Base-by-base conservation (phyloP, 768 basidiomycete genomes). In the Scleroderma bovista region DNA sequence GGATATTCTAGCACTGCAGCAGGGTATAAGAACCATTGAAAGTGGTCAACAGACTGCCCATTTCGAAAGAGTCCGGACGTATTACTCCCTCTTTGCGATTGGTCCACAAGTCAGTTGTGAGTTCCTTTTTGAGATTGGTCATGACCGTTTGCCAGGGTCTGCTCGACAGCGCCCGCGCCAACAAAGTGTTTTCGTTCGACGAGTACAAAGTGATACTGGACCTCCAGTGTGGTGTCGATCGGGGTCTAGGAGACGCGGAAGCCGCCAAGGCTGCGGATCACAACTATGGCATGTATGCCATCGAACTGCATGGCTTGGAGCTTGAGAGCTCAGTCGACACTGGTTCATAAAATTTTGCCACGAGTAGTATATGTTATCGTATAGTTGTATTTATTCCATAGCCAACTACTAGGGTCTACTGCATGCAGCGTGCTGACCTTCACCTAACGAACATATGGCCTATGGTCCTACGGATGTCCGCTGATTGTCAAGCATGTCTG, bases 141-240 rank as follows among this genome's bases (percentile, higher is more conserved):
- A 16, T 53, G 50, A 53, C 47, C 3, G 33, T 19, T 22, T 34
- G 33, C 8, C 51, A 95, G 93, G 80, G 79, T 46, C 82, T 97
- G 78, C 73, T 97, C 44, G 83, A 88, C 24, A 69, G 75, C 11
- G 80, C 92, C 47, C 81, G 84, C 23, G 56, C 72, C 43, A 74
- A 76, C 54, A 80, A 79, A 53, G 67, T 67, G 34, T 97, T 91
- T 71, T 80, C 76, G 4, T 95, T 96, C 57, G 93, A 95, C 56
- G 90, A 97, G 61, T 97, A 95, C 68, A 88, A 93, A 64, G 78
- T 80, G 8, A 93, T 98, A 76, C 76, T 97, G 43, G 86, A 83
- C 58, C 75, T 97, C 33, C 91, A 92, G 58, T 95, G 93, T 61
- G 89, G 88, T 15, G 81, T 93, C 32, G 82, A 90, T 60, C 81